A percentile compares a stretch with the other conserved stretches of the same genome.
These are phyloP conservation scores for Amoebophrya sp. DNA, from an alignment of 169 alveolate genomes.

Conservation along the genomic window DNA sequence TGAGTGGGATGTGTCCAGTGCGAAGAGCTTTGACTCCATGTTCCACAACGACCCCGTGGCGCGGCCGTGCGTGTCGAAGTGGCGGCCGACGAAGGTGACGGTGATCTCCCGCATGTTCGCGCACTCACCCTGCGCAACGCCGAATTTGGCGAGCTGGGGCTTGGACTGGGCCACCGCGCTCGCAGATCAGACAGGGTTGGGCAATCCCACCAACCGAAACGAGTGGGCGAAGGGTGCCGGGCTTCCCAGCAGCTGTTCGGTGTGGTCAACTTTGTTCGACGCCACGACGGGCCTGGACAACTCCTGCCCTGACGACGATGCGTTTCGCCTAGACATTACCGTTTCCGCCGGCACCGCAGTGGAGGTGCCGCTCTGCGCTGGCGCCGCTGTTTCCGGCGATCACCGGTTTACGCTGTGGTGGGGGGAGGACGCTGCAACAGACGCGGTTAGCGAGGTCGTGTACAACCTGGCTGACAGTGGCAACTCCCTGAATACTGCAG, in stretches of 20 bases:
- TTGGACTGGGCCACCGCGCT: too few relatives aligned
- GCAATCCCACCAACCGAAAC: not conserved
- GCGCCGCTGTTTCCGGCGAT: not conserved
- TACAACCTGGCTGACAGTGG: too few relatives aligned
- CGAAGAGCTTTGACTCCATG: not conserved
- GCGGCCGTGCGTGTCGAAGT: not conserved
- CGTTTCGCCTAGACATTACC: not conserved
- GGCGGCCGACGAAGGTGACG: not conserved
- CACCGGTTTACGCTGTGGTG: not conserved
- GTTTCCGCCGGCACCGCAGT: not conserved
- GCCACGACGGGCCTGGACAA: not conserved
- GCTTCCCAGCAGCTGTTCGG: not conserved
- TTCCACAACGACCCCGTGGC: not conserved
- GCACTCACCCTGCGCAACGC: not conserved
- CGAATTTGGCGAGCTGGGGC: not conserved
- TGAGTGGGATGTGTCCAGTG: not conserved
- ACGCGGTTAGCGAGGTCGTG: not conserved
- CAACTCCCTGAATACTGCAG: not conserved
- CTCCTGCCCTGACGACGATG: too few relatives aligned
- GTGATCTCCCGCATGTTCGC: not conserved
- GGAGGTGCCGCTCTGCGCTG: not conserved
- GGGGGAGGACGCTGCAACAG: not conserved
- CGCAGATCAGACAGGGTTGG: too few relatives aligned
- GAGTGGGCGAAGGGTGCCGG: not conserved
- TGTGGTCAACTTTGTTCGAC: not conserved